Percentiles rank a stretch among this genome's conserved stretches.
These are phyloP conservation scores for Saccharomycopsis selenospora DNA, from an alignment of 805 yeast genomes.

Conservation along the genomic window DNA sequence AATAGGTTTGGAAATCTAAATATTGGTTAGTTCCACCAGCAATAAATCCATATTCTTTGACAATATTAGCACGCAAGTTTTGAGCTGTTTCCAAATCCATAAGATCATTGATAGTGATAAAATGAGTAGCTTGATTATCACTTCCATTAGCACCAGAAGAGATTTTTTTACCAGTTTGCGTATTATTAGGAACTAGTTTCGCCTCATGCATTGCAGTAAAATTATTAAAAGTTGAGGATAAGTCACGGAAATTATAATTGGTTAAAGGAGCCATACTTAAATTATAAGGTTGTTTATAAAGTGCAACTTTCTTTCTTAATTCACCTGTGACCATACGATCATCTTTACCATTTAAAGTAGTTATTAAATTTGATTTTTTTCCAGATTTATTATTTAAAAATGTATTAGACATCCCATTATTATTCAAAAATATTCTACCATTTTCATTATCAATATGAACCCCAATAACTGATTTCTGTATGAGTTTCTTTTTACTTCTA, in stretches of 20 bases:
- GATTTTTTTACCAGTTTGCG: background rate
- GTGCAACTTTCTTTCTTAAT: constrained; percentile 11
- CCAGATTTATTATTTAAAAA: background rate
- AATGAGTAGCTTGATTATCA: constrained; percentile 12
- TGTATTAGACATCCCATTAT: constrained; percentile 2
- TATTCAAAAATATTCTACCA: constrained; percentile 12
- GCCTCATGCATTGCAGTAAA: constrained; percentile 20
- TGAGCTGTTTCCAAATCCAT: constrained; percentile 15
- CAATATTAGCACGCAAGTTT: constrained; percentile 3
- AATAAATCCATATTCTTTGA: constrained; percentile 19
- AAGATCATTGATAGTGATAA: constrained; percentile 17
- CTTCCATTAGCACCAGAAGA: background rate
- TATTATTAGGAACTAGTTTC: constrained; percentile 8
- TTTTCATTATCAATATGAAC: constrained; percentile 13
- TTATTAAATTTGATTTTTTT: background rate
- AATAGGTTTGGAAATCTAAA: constrained; percentile 7
- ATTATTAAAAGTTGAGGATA: constrained; percentile 16
- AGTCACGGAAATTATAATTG: constrained; percentile 14
- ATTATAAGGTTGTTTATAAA: constrained; percentile 15
- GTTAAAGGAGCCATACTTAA: constrained; percentile 14
- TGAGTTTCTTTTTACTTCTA: constrained; percentile 11
- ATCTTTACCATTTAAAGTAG: background rate
- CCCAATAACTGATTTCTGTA: constrained; percentile 18
- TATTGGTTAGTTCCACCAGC: constrained; percentile 3
- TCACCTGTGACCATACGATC: constrained; percentile 2